phyloP scores from a whole-genome alignment of 208 protist species.

The Porcisia deanei region DNA sequence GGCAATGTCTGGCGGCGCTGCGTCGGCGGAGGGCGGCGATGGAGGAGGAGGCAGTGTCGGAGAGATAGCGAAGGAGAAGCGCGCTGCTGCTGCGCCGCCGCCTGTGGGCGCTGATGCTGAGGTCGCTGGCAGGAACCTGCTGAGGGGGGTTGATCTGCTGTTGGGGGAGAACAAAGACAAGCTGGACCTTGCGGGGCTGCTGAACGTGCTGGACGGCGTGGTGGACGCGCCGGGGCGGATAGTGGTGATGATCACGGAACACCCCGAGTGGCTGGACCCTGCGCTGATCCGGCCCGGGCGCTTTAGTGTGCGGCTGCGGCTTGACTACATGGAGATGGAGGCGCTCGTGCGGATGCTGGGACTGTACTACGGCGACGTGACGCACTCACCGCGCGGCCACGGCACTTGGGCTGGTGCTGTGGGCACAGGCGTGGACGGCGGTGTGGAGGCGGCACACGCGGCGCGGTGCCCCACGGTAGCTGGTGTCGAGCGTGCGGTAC shows the following conservation, averaged over 20 bases:
- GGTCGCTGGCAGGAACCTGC: conserved; percentile 10
- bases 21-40: background rate
- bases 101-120: background rate
- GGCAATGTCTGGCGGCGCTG: background rate
- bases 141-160: conserved; percentile 14
- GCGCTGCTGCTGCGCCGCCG: conserved; percentile 7
- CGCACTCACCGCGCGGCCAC: conserved; percentile 8
- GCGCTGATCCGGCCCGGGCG: conserved; percentile 89
- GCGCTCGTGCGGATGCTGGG: conserved; percentile 63
- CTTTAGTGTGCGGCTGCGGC: conserved; percentile 64
- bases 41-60: background rate
- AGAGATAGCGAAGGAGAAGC: background rate
- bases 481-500: conserved; percentile 37
- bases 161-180: conserved; percentile 41
- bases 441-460: conserved; percentile 10
- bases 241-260: conserved; percentile 87
- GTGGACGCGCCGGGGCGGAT: conserved; percentile 88
- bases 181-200: conserved; percentile 84
- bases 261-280: conserved; percentile 86
- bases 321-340: conserved; percentile 73
- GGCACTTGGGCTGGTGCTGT: background rate
- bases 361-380: conserved; percentile 76
- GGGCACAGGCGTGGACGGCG: background rate
- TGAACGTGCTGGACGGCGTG: conserved; percentile 91
- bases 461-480: conserved; percentile 24